Percentiles rank a stretch among this genome's conserved stretches.
Evolutionary conservation across 2,329 filamentous ascomycete genomes (phyloP).

Genomic region (Epichloe gansuensis): DNA sequence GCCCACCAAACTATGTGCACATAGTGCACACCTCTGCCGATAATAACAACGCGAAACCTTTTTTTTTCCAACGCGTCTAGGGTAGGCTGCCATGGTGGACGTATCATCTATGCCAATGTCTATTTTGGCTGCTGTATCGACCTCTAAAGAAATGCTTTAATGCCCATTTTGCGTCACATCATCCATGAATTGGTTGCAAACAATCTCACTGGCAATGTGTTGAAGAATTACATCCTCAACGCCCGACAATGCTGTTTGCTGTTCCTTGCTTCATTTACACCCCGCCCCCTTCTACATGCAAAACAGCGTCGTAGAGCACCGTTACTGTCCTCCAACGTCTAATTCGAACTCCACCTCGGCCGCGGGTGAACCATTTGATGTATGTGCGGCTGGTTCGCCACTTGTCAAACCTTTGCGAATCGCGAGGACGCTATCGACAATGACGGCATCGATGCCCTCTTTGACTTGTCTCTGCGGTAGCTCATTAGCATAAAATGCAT

Average conservation of each 20-base stretch:
- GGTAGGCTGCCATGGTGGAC: too few relatives aligned
- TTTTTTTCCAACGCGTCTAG: too few relatives aligned
- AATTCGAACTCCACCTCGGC: not conserved
- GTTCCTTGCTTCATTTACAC: not conserved
- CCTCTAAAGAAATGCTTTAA: not conserved
- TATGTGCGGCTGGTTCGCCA: constrained; percentile 11
- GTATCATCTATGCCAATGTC: too few relatives aligned
- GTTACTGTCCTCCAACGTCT: not conserved
- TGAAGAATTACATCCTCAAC: not conserved
- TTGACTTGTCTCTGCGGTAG: constrained; percentile 66
- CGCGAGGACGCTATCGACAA: constrained; percentile 87
- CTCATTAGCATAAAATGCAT: constrained; percentile 4
- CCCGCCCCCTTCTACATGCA: not conserved
- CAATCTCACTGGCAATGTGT: not conserved
- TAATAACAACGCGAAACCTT: too few relatives aligned
- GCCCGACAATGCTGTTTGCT: not conserved
- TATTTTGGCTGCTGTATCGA: too few relatives aligned
- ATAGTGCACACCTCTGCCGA: too few relatives aligned
- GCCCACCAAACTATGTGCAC: too few relatives aligned
- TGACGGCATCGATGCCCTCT: constrained; percentile 94
- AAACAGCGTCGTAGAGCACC: not conserved
- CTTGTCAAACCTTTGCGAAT: constrained; percentile 78
- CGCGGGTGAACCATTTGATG: not conserved
- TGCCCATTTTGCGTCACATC: not conserved
- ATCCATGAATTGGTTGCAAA: not conserved